Evolutionary conservation across 495 filamentous ascomycete genomes (phyloP).

Genomic region (Neurospora intermedia): DNA sequence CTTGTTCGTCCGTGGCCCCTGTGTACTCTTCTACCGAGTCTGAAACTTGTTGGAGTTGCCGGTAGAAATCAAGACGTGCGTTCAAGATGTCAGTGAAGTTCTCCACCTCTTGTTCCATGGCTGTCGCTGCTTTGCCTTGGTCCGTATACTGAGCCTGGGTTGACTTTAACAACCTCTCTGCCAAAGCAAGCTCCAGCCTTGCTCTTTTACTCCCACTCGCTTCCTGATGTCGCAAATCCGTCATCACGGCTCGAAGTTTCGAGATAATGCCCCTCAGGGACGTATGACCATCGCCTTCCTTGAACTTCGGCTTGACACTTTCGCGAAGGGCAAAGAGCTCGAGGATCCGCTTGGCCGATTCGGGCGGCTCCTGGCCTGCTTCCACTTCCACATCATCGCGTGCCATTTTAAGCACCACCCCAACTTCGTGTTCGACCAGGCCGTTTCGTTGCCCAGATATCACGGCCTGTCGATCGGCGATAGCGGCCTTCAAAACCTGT

Average conservation of each 20-base stretch:
- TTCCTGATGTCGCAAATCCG: conserved; percentile 50
- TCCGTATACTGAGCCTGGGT: conserved; percentile 49
- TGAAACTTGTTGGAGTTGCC: conserved; percentile 78
- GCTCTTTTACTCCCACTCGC: conserved; percentile 54
- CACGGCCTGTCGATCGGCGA: conserved; percentile 67
- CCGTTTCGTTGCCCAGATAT: conserved; percentile 64
- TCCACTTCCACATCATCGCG: conserved; percentile 19
- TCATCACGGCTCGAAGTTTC: conserved; percentile 53
- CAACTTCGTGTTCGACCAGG: conserved; percentile 71
- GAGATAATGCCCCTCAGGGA: conserved; percentile 61
- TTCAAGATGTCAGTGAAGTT: conserved; percentile 71
- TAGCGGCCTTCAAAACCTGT: conserved; percentile 58
- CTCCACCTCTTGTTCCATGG: conserved; percentile 62
- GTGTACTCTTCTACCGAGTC: conserved; percentile 72
- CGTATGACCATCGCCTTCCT: conserved; percentile 28
- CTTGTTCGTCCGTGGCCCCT: conserved; percentile 29
- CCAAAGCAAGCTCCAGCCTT: conserved; percentile 50
- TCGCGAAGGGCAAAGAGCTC: conserved; percentile 48
- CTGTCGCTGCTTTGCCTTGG: conserved; percentile 52
- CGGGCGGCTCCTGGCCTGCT: conserved; percentile 54
- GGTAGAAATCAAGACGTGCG: conserved; percentile 73
- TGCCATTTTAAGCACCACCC: conserved; percentile 46
- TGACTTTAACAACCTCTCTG: conserved; percentile 39
- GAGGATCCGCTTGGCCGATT: conserved; percentile 38
- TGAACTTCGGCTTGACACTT: conserved; percentile 43